Base-by-base conservation (phyloP, 2,329 filamentous ascomycete genomes). In the Amphichorda felina region DNA sequence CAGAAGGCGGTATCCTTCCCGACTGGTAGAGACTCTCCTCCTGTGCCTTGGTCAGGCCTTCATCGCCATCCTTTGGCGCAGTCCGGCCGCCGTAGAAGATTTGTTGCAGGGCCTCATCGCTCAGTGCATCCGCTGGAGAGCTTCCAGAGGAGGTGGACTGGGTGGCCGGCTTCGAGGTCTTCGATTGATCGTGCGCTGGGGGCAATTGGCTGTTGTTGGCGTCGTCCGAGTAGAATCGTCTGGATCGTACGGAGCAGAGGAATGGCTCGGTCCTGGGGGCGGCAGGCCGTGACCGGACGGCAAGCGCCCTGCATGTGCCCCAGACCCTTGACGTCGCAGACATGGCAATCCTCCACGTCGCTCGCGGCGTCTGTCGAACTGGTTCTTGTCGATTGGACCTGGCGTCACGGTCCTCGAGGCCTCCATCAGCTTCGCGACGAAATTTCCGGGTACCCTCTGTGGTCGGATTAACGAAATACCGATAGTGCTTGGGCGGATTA, bases 291-390 rank as follows among this genome's bases (percentile, higher is more conserved):
- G 59, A 43, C 36, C 60, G 56, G 32, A 63, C 42, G 26, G 58
- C 54, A 33, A 68, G 52, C 30, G 58, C 53, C 40, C 62, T 56
- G 49, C 60, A 57, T 35, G 55, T 57, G 45, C 54, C 50, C 44
- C 66, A 62, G 28, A 75, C 44, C 41, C 65, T 68, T 45, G 72
- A 54, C 54, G 70, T 62, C 38, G 72, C 65, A 45, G 72, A 64
- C 73, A 79, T 78, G 38, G 40, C 30, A 33, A 17, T 15, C 33
- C 33, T 34, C 19, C 33, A 14, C 14, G 33, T 14, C 15, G 16
- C 6, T 33, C 9, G 6, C 5, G 30, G 7, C 30, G 30, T 31
- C 17, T n/a, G n/a, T 7, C 17, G 30, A 9, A 17, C 8, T 29
- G 27, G 5, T 29, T 6, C 27, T 29, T 16, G 6, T 29, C 27